phyloP scores from a whole-genome alignment of 2,329 filamentous ascomycete genomes.

The Talaromyces sp. region DNA sequence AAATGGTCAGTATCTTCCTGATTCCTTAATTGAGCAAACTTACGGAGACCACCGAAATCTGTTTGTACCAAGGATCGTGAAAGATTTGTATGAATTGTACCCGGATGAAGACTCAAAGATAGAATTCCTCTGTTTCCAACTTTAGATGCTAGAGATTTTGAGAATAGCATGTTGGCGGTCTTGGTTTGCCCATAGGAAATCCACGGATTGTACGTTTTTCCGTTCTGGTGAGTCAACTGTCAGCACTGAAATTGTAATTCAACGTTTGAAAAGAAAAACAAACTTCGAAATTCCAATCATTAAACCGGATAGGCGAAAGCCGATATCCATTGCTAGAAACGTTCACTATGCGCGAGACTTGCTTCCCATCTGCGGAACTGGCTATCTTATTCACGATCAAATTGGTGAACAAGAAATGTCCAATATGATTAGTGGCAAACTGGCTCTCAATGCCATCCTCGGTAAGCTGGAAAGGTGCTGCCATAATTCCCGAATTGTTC shows the following conservation, averaged over 20 bases:
- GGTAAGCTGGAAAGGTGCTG: constrained; percentile 21
- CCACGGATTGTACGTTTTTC: constrained; percentile 27
- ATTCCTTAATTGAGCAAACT: not conserved
- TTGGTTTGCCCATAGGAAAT: constrained; percentile 36
- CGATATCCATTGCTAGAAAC: constrained; percentile 43
- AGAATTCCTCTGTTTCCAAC: constrained; percentile 1
- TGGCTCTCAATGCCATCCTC: constrained; percentile 35
- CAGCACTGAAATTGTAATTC: not conserved
- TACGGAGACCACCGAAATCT: not conserved
- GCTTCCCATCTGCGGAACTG: constrained; percentile 8
- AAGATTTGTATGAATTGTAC: constrained; percentile 3
- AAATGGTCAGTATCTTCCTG: not conserved
- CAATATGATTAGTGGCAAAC: constrained; percentile 35
- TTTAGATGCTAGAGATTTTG: constrained; percentile 9
- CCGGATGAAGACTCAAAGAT: constrained; percentile 10
- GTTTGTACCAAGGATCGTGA: not conserved
- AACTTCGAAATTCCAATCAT: constrained; percentile 43
- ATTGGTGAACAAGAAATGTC: constrained; percentile 37
- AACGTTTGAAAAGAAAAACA: not conserved
- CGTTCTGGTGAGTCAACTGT: constrained; percentile 13
- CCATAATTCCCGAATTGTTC: constrained; percentile 42
- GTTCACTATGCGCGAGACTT: constrained; percentile 36
- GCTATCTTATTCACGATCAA: constrained; percentile 30
- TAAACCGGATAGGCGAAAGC: constrained; percentile 38
- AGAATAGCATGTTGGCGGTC: constrained; percentile 12